Base-by-base conservation (phyloP, 495 filamentous ascomycete genomes). In the Lophium mytilinum region DNA sequence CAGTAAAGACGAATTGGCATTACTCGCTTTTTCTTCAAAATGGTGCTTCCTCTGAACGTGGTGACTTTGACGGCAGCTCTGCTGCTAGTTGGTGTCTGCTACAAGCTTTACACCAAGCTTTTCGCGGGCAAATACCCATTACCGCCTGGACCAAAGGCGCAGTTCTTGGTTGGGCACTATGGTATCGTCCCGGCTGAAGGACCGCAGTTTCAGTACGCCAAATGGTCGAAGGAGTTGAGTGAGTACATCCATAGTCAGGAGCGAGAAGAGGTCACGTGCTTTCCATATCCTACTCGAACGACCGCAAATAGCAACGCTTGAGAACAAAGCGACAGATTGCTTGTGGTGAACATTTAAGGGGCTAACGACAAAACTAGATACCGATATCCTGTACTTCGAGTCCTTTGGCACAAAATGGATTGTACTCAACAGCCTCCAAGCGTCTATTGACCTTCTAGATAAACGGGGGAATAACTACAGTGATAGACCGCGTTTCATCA, bases 401-500 rank as follows among this genome's bases (percentile, higher is more conserved):
- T 30, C 24, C 2, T 30, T 30, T 6, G 24, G 24, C 24, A 30
- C 24, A 6, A 30, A 30, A 30, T 30, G 24, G 24, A 30, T 76
- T 9, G 72, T 77, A 3, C 61, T 77, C 30, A 72, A 77, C 55
- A 75, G 65, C 51, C 64, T 70, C 30, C 54, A 66, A 40, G 64
- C 71, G 3, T 71, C 75, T 14, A 68, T 67, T 17, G 73, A 74
- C 24, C 59, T 77, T n/a, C 69, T 77, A 1, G 74, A 75, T 21
- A 71, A 69, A 41, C 68, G 73, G 3, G 75, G 75, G 0, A 68
- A 69, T 12, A 73, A 71, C 53, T 76, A 77, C 37, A 65, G 69
- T 8, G 75, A 77, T 58, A 64, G 75, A 11, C 75, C 75, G 1
- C 66, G 69, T 35, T 77, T 77, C 55, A 71, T 80, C 43, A 66